Base-by-base conservation (phyloP, 345 rosid genomes). In the Boechera retrofracta region DNA sequence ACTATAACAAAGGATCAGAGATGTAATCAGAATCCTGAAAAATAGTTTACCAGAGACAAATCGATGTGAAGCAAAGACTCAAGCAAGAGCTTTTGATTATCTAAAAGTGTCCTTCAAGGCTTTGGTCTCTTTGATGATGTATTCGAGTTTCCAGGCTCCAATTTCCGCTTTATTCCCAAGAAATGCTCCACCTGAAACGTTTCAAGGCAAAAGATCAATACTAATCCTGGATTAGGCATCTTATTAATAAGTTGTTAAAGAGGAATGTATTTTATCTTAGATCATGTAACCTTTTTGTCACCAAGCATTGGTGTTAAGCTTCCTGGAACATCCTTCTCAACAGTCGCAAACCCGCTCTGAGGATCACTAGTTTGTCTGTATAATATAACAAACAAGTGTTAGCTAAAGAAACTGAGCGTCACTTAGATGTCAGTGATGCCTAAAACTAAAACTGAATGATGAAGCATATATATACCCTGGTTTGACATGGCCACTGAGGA, bases 291-390 rank as follows among this genome's bases (percentile, higher is more conserved):
- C 96, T 94, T 92, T 81, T 83, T 86, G 81, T 89, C 92, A 61
- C 98, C 97, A 48, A 94, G 96, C 98, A 94, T 91, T 13, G 97
- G 96, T 28, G 98, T 93, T 79, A 92, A 82, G 67, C 90, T 83
- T 64, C 97, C 98, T 0, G 89, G 91, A 79, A 85, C 68, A 76
- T 89, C 97, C 82, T 90, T 91, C 89, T 92, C 97, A 65, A 90
- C 93, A 33, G 94, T 90, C 54, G 91, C 97, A 79, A 90, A 90
- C 31, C 97, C 93, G 31, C 93, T 91, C 47, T 88, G 82, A 38
- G 94, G 94, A 87, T 95, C 99, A 80, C 98, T 87, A 7, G 91
- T 84, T 86, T 93, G 94, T 67, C 98, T 89, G 87, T 21, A 83
- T 69, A 77, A 31, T 49, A 44, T 13, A 63, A 80, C 54, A 63